These are phyloP conservation scores for Fusarium brevicatenulatum DNA, from an alignment of 2,329 filamentous ascomycete species.

Conservation along the genomic window DNA sequence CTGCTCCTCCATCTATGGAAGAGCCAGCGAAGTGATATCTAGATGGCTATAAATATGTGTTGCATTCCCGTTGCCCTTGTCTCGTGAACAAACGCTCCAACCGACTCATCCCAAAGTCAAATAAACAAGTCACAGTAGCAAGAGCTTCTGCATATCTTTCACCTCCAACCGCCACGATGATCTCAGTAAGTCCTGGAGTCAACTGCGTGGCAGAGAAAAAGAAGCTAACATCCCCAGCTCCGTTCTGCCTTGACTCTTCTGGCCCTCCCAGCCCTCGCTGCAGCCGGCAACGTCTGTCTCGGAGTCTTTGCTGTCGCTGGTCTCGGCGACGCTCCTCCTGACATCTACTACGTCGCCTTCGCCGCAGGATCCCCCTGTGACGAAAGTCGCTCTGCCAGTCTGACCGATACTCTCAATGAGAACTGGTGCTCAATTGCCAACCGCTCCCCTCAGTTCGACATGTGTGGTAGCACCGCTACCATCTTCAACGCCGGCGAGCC, in stretches of 20 bases:
- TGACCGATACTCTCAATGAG: background rate
- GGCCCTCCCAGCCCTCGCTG: background rate
- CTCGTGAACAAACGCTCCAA: accelerated
- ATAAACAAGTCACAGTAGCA: too few species aligned
- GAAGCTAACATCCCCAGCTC: background rate
- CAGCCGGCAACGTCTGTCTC: background rate
- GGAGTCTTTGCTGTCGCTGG: background rate
- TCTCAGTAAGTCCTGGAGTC: background rate
- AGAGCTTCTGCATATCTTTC: too few species aligned
- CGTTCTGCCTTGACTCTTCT: accelerated
- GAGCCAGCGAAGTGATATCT: accelerated
- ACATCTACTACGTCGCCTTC: background rate
- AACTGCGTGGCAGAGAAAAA: accelerated
- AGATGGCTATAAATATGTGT: background rate
- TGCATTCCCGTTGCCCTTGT: accelerated
- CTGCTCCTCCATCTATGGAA: accelerated
- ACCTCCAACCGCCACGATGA: accelerated
- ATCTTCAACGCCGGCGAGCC: background rate
- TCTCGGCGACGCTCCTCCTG: background rate
- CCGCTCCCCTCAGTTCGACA: background rate
- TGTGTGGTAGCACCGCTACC: background rate
- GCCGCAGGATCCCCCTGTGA: background rate
- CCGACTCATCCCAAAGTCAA: accelerated
- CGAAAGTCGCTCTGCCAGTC: background rate
- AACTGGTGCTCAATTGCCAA: background rate